Conservation (phyloP, 2,329 filamentous ascomycete genomes). For the Microcyclospora pomicola region DNA sequence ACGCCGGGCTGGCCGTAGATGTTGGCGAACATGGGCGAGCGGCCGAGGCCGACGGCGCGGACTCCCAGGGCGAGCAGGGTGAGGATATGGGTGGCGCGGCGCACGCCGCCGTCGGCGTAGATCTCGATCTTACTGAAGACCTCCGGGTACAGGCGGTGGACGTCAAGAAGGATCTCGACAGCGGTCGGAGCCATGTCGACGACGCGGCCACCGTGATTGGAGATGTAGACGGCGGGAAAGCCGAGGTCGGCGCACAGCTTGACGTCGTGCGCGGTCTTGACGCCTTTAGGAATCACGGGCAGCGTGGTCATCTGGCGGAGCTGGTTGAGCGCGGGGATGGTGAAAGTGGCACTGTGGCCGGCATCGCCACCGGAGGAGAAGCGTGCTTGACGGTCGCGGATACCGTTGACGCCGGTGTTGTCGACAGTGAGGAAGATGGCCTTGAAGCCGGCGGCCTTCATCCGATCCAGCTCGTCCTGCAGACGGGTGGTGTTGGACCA, state of each 20-base stretch:
- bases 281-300: conserved; percentile 26
- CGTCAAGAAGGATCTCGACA: conserved; percentile 63
- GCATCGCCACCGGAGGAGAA: conserved; percentile 7
- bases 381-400: conserved; percentile 18
- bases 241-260: conserved; percentile 24
- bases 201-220: conserved; percentile 29
- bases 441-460: conserved; percentile 24
- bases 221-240: conserved; percentile 27
- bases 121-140: conserved; percentile 28
- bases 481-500: conserved; percentile 21
- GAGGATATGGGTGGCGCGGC: conserved; percentile 23
- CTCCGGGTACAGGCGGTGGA: conserved; percentile 42
- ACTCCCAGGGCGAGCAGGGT: conserved; percentile 26
- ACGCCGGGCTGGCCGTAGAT: conserved; percentile 49
- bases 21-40: conserved; percentile 40
- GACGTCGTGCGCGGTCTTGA: conserved; percentile 28
- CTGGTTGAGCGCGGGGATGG: conserved; percentile 22
- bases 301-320: conserved; percentile 24
- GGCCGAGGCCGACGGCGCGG: conserved; percentile 31
- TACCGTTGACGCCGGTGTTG: conserved; percentile 25
- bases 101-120: conserved; percentile 27
- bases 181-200: conserved; percentile 43
- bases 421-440: conserved; percentile 31
- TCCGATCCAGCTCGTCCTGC: conserved; percentile 18
- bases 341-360: conserved; percentile 21